Evolutionary conservation across 495 filamentous ascomycete species (phyloP).

Genomic region (Penicillium coprophilum): DNA sequence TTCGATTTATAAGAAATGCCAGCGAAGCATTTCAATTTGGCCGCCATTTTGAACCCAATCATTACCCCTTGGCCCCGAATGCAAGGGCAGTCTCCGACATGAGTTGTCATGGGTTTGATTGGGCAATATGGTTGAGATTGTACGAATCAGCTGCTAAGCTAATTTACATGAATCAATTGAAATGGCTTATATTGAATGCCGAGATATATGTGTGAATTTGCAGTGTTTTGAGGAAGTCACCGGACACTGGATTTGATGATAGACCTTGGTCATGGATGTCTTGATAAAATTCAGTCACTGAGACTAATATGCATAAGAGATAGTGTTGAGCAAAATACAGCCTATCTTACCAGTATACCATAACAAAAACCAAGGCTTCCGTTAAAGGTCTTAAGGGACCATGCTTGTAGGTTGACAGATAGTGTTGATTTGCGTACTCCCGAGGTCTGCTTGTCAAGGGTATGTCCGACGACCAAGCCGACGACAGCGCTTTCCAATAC

Average conservation of each 20-base stretch:
- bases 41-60: neutral
- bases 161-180: neutral
- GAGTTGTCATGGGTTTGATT: neutral
- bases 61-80: neutral
- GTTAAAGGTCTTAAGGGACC: too few relatives aligned
- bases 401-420: too few relatives aligned
- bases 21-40: neutral
- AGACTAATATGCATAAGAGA: neutral
- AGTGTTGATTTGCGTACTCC: too few relatives aligned
- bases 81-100: neutral
- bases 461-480: neutral
- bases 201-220: neutral
- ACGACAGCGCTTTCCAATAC: neutral
- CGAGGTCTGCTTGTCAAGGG: too few relatives aligned
- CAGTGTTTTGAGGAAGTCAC: too few relatives aligned
- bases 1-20: neutral
- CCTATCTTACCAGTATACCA: too few relatives aligned
- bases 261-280: neutral
- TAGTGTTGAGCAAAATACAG: too few relatives aligned
- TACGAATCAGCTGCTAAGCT: neutral
- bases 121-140: neutral
- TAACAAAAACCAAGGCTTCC: too few relatives aligned
- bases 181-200: constrained; percentile 2
- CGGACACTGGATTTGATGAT: neutral
- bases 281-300: neutral